Conservation (phyloP, 1,139 yeast species). For the Pichia sp. region DNA sequence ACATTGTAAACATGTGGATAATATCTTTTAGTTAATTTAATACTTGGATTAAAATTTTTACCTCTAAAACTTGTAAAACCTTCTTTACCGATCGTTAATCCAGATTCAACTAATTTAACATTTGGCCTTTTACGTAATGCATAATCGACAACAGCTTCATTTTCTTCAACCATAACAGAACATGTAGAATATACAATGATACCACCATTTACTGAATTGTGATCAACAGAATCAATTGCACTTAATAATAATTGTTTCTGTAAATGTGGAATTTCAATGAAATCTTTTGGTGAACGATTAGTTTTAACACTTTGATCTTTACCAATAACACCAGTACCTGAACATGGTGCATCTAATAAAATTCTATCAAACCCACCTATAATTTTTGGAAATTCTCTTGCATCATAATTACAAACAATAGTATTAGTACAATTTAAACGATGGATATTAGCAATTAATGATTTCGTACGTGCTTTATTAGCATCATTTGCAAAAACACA, state of each 20-base stretch:
- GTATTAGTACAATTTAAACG: conserved; percentile 96
- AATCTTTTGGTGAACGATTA: conserved; percentile 92
- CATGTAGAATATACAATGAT: conserved; percentile 95
- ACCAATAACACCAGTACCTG: conserved; percentile 99
- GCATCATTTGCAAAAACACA: conserved; percentile 97
- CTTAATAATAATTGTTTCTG: conserved; percentile 90
- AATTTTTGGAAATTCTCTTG: conserved; percentile 96
- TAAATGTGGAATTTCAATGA: conserved; percentile 91
- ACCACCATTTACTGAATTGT: conserved; percentile 88
- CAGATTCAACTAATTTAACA: conserved; percentile 89
- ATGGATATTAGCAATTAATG: conserved; percentile 94
- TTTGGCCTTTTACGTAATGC: conserved; percentile 95
- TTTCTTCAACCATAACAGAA: conserved; percentile 97
- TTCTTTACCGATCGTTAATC: conserved; percentile 90
- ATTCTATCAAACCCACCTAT: conserved; percentile 98
- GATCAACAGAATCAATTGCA: conserved; percentile 97
- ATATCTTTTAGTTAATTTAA: conserved; percentile 84
- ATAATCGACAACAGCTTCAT: conserved; percentile 97
- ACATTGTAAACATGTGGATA: conserved; percentile 98
- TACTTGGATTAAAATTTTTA: conserved; percentile 73
- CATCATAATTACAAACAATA: conserved; percentile 95
- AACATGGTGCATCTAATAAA: conserved; percentile 96
- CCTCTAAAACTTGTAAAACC: conserved; percentile 95
- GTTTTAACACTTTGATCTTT: conserved; percentile 95
- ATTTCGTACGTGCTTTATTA: conserved; percentile 91